Evolutionary conservation across 2,329 filamentous ascomycete species (phyloP).

Genomic region (Cucurbitaria berberidis): DNA sequence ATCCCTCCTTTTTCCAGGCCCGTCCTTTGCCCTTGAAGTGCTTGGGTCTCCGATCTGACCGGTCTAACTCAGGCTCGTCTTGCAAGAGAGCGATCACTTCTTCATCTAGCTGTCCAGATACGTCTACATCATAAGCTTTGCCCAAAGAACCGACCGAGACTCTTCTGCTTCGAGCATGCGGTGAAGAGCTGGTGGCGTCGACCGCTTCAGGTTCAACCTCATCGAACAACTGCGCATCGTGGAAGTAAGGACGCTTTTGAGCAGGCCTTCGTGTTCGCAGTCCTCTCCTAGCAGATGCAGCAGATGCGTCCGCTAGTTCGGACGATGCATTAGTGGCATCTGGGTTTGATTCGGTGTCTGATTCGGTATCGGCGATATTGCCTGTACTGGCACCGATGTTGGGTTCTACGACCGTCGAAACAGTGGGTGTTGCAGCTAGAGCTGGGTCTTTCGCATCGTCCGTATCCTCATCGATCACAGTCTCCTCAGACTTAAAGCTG

Average conservation of each 20-base stretch:
- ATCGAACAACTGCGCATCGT: constrained; percentile 42
- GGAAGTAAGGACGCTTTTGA: constrained; percentile 44
- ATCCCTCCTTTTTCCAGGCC: constrained; percentile 41
- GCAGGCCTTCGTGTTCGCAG: constrained; percentile 43
- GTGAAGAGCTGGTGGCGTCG: constrained; percentile 1
- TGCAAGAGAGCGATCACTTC: constrained; percentile 20
- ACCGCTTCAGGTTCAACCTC: constrained; percentile 19
- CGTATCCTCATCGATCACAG: constrained; percentile 14
- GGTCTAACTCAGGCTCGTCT: constrained; percentile 16
- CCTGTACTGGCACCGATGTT: constrained; percentile 6
- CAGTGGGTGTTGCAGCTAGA: constrained; percentile 6
- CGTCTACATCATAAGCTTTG: constrained; percentile 14
- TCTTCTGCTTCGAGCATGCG: constrained; percentile 16
- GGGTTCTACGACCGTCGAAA: constrained; percentile 1
- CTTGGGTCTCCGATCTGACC: constrained; percentile 19
- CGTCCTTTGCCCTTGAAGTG: constrained; percentile 44
- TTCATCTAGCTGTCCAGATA: constrained; percentile 16
- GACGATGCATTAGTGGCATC: constrained; percentile 27
- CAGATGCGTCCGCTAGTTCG: constrained; percentile 22
- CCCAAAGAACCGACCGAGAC: constrained; percentile 18
- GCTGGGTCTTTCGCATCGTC: constrained; percentile 12
- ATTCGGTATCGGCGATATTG: constrained; percentile 2
- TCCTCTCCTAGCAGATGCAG: constrained; percentile 35
- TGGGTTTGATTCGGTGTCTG: constrained; percentile 2
- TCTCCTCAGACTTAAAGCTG: constrained; percentile 29